Conservation (phyloP, 1,284 basidiomycete genomes). For the Moesziomyces sp. region DNA sequence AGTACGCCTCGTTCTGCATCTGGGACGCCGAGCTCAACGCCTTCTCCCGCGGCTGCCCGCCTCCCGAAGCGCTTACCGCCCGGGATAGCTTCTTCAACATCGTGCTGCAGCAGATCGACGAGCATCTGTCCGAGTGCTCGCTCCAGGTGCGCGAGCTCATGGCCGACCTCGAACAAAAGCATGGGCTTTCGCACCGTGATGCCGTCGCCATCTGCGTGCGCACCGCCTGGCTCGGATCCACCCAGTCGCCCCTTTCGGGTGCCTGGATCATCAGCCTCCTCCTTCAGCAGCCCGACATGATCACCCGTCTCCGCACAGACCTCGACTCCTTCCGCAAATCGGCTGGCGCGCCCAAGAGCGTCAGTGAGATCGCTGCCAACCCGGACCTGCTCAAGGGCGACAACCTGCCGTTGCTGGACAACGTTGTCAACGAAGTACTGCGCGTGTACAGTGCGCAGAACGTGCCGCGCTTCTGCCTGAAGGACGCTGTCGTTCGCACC, state of each 20-base stretch:
- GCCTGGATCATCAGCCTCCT: conserved; percentile 22
- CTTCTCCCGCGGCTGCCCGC: conserved; percentile 3
- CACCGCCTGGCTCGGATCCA: conserved; percentile 17
- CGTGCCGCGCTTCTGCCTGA: conserved; percentile 16
- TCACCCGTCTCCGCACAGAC: neutral
- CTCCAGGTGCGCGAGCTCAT: conserved; percentile 14
- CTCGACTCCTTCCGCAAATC: neutral
- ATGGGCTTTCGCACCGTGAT: conserved; percentile 4
- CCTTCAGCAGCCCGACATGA: conserved; percentile 3
- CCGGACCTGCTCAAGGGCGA: conserved; percentile 12
- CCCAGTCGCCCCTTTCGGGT: conserved; percentile 15
- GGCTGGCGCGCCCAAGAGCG: neutral
- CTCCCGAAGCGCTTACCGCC: neutral
- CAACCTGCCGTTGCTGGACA: conserved; percentile 11
- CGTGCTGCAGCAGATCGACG: conserved; percentile 7
- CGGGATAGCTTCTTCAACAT: conserved; percentile 8
- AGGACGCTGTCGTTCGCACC: conserved; percentile 11
- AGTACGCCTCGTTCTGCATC: conserved; percentile 4
- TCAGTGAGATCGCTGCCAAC: conserved; percentile 2
- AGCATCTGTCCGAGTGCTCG: conserved; percentile 16
- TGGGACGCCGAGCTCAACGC: conserved; percentile 17
- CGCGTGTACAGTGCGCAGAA: conserved; percentile 13
- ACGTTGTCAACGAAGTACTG: conserved; percentile 16
- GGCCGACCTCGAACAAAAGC: conserved; percentile 1
- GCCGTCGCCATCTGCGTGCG: conserved; percentile 10